Conservation (phyloP, 2,329 filamentous ascomycete species). For the Aspergillus ochraceus region DNA sequence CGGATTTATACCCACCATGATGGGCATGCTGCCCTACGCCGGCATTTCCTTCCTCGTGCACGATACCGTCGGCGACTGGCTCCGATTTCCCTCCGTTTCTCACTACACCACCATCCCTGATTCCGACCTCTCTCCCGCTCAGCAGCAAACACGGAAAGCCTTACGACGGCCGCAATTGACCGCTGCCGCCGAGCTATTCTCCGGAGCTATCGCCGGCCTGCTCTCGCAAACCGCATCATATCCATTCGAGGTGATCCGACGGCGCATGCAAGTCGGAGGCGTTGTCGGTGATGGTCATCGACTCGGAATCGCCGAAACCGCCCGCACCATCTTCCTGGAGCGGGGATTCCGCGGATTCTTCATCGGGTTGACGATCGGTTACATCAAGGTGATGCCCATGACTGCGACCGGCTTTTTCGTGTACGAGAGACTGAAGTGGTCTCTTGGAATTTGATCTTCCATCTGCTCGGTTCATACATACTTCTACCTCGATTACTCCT, state of each 20-base stretch:
- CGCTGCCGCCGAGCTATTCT: slow-evolving; percentile 81
- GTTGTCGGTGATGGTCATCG: slow-evolving; percentile 87
- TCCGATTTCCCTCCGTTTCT: slow-evolving; percentile 68
- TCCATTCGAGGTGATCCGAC: slow-evolving; percentile 85
- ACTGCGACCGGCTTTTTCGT: slow-evolving; percentile 70
- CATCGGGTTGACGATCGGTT: slow-evolving; percentile 90
- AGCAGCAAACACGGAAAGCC: slow-evolving; percentile 44
- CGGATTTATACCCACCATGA: slow-evolving; percentile 83
- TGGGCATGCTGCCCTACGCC: slow-evolving; percentile 96
- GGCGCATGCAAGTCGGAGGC: slow-evolving; percentile 94
- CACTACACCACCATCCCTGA: slow-evolving; percentile 73
- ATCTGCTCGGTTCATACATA: not conserved
- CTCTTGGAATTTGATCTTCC: slow-evolving; percentile 60
- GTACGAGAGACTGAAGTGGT: slow-evolving; percentile 65
- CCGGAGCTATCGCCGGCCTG: slow-evolving; percentile 82
- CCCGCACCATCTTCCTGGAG: slow-evolving; percentile 71
- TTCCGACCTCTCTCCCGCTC: slow-evolving; percentile 40
- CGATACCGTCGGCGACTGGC: slow-evolving; percentile 81
- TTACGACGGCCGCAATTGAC: slow-evolving; percentile 68
- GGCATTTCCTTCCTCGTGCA: slow-evolving; percentile 95
- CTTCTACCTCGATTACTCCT: not conserved
- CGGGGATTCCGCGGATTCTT: slow-evolving; percentile 81
- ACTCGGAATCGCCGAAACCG: slow-evolving; percentile 76
- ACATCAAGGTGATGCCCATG: slow-evolving; percentile 92
- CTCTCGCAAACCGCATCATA: slow-evolving; percentile 92